Evolutionary conservation across 140 eudicot species (phyloP), one percentile per base, ranked within the genome.

Genomic region (Ambrosia hybrid): DNA sequence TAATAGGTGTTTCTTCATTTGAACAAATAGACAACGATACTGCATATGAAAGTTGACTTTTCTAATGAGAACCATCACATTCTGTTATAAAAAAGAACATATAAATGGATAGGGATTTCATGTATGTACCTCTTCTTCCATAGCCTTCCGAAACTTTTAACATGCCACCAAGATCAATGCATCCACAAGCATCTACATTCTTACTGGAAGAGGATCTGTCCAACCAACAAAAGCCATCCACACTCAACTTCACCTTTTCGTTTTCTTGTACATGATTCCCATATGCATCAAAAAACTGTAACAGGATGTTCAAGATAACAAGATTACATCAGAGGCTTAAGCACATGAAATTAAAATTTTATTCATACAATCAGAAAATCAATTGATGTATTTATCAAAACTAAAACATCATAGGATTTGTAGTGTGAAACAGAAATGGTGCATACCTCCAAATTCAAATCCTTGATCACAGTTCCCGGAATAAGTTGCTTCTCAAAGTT

Each of bases 281-380:
- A 69, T 76, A 80, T 48, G 33, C 77, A 83, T 91, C 97, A 74
- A 91, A 84, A 30, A 86, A 62, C 97, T 91, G 78, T 36, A 57
- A 41, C 21, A 71, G 33, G 9, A 67, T 71, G 37, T 46, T 57
- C 59, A 67, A 67, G 65, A 26, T 79, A 51, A 30, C 59, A 67
- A 67, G 65, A 26, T 79, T 58, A 30, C 38, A 68, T 58, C 37
- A 46, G 36, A 33, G 26, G 10, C 1, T 0, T 26, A 17, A 34
- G 17, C 17, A 57, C 15, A 55, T 30, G 34, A 30, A 2, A 30
- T 30, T 30, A 30, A 30, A 30, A 30, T 30, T 30, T 30, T 30
- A 30, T 0, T 30, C 34, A 30, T 30, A 30, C 34, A 30, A 5
- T 41, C 46, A 5, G 46, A 5, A 41, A 41, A 41, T 41, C 46